Base-by-base conservation (phyloP, 805 yeast species). In the Schwanniomyces yamadae region DNA sequence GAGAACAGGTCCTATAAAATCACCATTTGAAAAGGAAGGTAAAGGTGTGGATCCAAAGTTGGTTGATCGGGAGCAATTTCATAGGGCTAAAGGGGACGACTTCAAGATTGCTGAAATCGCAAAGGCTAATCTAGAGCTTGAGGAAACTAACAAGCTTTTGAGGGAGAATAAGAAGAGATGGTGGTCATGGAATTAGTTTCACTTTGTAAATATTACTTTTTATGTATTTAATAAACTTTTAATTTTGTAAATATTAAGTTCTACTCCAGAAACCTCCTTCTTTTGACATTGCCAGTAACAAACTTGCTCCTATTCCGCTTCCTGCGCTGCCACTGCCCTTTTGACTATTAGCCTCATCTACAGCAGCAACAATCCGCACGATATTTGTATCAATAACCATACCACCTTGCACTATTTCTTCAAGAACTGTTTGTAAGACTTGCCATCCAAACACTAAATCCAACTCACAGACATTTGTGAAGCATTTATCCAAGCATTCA, bases 391-490 rank as follows among this genome's bases (percentile, higher is more conserved):
- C 99, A 23, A 93, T 85, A 6, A 93, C 99, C 95, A 93, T 83
- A 0, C 99, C 99, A 17, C 98, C 99, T 57, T 93, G 98, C 1
- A 93, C 82, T 22, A 93, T 84, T 52, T 93, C 98, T 50, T 83
- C 93, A 32, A 90, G 60, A 2, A 91, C 96, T 2, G 95, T 83
- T 56, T 91, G 95, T 21, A 91, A 66, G 4, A 89, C 95, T 61
- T 93, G 97, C 98, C 99, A 93, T 12, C 97, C 97, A 64, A 90
- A 91, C n/a, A 93, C 96, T 44, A 93, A 71, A 62, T 93, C 99
- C 48, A 93, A 71, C 56, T 93, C 99, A 59, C 96, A 90, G 5
- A 93, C 99, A 52, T 89, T 90, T 42, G 81, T 82, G 62, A 93
- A 93, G 60, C 99, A 93, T 40, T 84, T 79, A 57, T 93, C 96